Evolutionary conservation across 192 early-diverging fungal species (phyloP).

Genomic region (Entophlyctis helioformis): DNA sequence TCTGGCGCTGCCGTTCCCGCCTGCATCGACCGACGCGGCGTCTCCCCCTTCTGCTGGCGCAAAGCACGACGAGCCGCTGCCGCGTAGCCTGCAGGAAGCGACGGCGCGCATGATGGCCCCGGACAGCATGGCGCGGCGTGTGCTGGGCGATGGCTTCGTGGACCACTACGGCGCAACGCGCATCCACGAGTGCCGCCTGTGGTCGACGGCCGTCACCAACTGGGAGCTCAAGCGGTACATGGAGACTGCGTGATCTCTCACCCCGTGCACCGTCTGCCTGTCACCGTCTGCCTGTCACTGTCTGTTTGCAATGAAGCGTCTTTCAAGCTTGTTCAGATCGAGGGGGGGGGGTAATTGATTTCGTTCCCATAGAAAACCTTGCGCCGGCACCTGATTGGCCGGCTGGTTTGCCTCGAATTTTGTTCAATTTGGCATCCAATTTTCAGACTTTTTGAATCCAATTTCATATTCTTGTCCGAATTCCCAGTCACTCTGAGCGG

Average conservation of each 20-base stretch:
- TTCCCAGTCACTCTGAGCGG: too few relatives aligned
- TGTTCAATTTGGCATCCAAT: too few relatives aligned
- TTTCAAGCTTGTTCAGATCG: too few relatives aligned
- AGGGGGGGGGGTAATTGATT: too few relatives aligned
- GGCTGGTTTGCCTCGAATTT: too few relatives aligned
- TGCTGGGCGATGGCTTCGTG: constrained; percentile 65
- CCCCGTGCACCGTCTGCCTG: not conserved
- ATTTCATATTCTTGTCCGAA: too few relatives aligned
- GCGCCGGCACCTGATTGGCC: too few relatives aligned
- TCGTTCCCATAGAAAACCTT: too few relatives aligned
- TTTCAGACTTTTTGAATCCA: too few relatives aligned
- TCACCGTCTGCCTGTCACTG: too few relatives aligned
- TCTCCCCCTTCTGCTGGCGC: too few relatives aligned
- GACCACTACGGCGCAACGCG: constrained; percentile 67
- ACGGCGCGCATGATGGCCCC: constrained; percentile 45
- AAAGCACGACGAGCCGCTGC: constrained; percentile 24
- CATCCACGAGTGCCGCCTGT: constrained; percentile 59
- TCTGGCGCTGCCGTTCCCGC: constrained; percentile 19
- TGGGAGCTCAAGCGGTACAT: constrained; percentile 43
- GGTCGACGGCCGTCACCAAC: constrained; percentile 59
- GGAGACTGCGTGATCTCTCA: constrained; percentile 24
- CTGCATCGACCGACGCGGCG: constrained; percentile 9
- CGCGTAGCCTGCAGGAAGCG: constrained; percentile 56
- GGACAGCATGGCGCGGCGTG: constrained; percentile 53
- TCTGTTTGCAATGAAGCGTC: too few relatives aligned